Percentiles rank a stretch among this genome's conserved stretches.
These are phyloP conservation scores for Fusarium chuoi DNA, from an alignment of 2,329 filamentous ascomycete genomes.

Conservation along the genomic window DNA sequence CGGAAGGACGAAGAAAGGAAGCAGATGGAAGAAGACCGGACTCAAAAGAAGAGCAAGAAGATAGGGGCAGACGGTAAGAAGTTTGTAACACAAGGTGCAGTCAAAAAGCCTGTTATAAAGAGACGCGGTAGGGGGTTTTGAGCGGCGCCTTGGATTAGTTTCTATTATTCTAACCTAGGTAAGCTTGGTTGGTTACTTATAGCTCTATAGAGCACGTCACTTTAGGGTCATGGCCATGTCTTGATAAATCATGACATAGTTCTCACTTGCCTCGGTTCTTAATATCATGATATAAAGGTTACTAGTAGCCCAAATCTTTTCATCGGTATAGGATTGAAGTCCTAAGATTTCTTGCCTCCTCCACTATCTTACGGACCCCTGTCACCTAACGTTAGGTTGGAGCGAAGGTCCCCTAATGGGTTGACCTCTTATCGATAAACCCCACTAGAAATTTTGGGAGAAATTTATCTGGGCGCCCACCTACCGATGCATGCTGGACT, in stretches of 20 bases:
- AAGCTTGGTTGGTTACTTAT: not conserved
- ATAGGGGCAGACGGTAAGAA: conserved; percentile 58
- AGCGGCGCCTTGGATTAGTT: conserved; percentile 1
- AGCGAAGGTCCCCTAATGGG: not conserved
- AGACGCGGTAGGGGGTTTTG: conserved; percentile 65
- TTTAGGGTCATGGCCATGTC: not conserved
- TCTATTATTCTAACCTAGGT: not conserved
- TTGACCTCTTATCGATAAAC: conserved; percentile 53
- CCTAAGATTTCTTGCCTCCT: not conserved
- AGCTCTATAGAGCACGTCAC: not conserved
- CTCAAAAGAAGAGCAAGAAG: conserved; percentile 54
- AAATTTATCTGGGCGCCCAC: conserved; percentile 43
- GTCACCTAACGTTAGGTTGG: not conserved
- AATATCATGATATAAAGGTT: not conserved
- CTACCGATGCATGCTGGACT: conserved; percentile 24
- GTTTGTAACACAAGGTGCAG: conserved; percentile 69
- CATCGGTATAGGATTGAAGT: not conserved
- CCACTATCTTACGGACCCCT: not conserved
- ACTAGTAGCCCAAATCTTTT: not conserved
- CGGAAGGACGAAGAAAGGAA: conserved; percentile 69
- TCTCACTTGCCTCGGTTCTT: not conserved
- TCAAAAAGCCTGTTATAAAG: conserved; percentile 69
- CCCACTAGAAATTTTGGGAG: conserved; percentile 51
- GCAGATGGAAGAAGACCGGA: conserved; percentile 60
- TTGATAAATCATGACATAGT: not conserved